phyloP scores from a whole-genome alignment of 2,329 filamentous ascomycete species.

The Epichloe gansuensis region DNA sequence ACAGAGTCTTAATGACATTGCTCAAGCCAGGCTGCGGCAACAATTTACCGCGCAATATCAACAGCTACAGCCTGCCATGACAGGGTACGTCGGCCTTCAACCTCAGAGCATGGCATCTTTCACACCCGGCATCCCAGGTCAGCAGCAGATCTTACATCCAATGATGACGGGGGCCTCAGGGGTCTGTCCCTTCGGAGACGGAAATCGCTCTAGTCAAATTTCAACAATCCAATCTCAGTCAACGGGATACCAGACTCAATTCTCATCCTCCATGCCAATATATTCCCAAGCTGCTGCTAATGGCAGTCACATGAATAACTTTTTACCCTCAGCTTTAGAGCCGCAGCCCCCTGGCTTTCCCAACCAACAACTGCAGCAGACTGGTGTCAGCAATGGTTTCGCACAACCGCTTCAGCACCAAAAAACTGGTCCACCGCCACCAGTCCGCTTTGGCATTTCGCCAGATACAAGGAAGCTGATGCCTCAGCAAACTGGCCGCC shows the following conservation, averaged over 20 bases:
- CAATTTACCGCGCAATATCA: conserved; percentile 39
- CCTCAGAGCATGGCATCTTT: conserved; percentile 27
- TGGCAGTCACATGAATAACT: conserved; percentile 40
- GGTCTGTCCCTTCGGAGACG: conserved; percentile 28
- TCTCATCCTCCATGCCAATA: conserved; percentile 23
- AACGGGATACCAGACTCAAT: conserved; percentile 43
- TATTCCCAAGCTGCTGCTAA: conserved; percentile 31
- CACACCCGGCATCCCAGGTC: conserved; percentile 18
- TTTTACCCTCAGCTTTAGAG: conserved; percentile 45
- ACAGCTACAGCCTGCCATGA: conserved; percentile 27
- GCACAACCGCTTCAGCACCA: conserved; percentile 34
- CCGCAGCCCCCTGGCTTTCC: conserved; percentile 45
- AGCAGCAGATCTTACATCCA: conserved; percentile 30
- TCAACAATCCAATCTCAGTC: conserved; percentile 44
- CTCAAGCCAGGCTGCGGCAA: conserved; percentile 52
- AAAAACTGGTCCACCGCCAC: conserved; percentile 57
- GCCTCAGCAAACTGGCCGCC: conserved; percentile 75
- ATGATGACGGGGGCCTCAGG: conserved; percentile 34
- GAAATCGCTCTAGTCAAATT: conserved; percentile 28
- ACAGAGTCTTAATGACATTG: conserved; percentile 64
- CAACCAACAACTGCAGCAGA: conserved; percentile 34
- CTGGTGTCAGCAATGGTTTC: conserved; percentile 38
- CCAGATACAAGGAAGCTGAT: conserved; percentile 61
- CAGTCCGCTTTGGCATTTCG: conserved; percentile 76
- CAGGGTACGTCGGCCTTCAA: conserved; percentile 21